Evolutionary conservation across 176 grass and related monocot species (phyloP), one percentile per base, ranked within the genome.

Genomic region (Triticum timopheevii): DNA sequence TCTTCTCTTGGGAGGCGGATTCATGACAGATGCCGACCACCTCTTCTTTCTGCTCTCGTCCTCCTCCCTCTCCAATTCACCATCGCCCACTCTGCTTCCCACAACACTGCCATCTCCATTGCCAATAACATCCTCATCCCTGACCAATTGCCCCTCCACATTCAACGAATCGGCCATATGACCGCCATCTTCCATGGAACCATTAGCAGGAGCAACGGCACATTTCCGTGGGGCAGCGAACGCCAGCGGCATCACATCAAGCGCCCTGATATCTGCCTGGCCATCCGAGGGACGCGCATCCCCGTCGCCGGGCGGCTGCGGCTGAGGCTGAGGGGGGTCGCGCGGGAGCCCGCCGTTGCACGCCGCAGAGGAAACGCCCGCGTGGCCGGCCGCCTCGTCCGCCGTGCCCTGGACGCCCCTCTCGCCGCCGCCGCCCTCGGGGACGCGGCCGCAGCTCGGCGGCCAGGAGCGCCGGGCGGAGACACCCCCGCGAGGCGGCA

Each of bases 1-100:
- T 70, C 85, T 91, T 81, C 78, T 86, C 82, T 87, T 91, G 10
- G 90, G 90, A 7, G 54, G 88, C 4, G 85, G 82, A 76, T 87
- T 90, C 69, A 89, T 1, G 13, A 34, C 61, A 12, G 91, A 87
- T 1, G 10, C 67, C 71, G 81, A 65, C 54, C 82, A 84, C 56
- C 94, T 86, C 69, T 89, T 90, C 7, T 34, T 83, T 84, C 47
- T 49, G 10, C 16, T 19, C 25, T 3, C 19, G 84, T 80, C 86
- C 12, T 50, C 35, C 15, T 69, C 73, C 27, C 15, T 76, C 61
- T 76, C 61, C 58, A 81, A 40, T 62, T 87, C 81, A 75, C 20
- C 30, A 17, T 4, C n/a, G 13, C 3, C 61, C 77, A 8, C n/a
- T 68, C 36, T 69, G 25, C 16, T 67, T 67, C n/a, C 61, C 17